A percentile compares a stretch with the other conserved stretches of the same genome.
Conservation (phyloP, 225 moss, liverwort and hornwort genomes). For the Physcomitrellopsis africana region DNA sequence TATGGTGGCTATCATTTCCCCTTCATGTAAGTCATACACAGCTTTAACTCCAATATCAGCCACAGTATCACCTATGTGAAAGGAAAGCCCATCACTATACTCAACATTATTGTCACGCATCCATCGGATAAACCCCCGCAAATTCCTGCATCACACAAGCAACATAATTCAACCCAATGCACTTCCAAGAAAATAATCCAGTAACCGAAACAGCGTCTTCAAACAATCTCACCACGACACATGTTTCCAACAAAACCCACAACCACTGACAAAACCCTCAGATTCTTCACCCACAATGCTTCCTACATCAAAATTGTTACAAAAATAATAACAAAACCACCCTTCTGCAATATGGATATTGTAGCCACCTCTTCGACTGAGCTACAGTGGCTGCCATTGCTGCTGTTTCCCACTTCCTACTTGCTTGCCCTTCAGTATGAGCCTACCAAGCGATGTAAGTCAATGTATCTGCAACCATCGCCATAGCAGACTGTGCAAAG, state of each 20-base stretch:
- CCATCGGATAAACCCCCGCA: constrained; percentile 77
- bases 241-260: no score
- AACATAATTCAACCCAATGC: neutral
- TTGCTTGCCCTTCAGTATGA: no score
- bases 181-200: no score
- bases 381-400: constrained; percentile 26
- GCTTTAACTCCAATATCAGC: constrained; percentile 87
- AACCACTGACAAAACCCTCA: no score
- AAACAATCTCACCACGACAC: no score
- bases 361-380: constrained; percentile 28
- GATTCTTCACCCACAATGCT: no score
- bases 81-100: constrained; percentile 58
- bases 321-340: no score
- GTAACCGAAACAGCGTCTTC: no score
- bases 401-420: neutral
- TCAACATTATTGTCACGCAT: constrained; percentile 70
- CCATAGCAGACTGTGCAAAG: no score
- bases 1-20: constrained; percentile 78
- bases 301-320: no score
- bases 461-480: neutral
- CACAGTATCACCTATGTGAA: constrained; percentile 61
- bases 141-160: constrained; percentile 37
- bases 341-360: neutral
- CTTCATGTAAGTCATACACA: constrained; percentile 45
- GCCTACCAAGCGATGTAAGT: neutral